Conservation (phyloP, 768 basidiomycete genomes). For the Russula compacta region DNA sequence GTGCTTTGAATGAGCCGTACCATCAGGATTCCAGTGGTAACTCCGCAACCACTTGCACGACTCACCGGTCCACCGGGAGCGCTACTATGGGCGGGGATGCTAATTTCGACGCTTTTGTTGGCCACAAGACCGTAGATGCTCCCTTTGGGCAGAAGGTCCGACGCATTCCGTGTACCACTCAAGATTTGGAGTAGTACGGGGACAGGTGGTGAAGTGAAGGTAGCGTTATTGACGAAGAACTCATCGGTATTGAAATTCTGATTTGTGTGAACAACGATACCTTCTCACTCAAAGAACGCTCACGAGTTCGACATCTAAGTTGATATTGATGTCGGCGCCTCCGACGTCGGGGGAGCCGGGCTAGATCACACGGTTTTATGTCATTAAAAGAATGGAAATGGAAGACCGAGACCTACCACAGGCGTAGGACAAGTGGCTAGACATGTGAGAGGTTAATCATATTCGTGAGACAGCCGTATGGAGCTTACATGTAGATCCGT, state of each 20-base stretch:
- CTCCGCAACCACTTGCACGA: background rate
- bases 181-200: constrained; percentile 13
- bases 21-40: background rate
- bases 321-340: constrained; percentile 8
- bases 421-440: background rate
- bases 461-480: background rate
- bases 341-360: constrained; percentile 1
- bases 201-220: background rate
- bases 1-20: background rate
- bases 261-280: background rate
- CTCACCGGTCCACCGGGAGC: constrained; percentile 4
- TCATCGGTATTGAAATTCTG: background rate
- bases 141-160: background rate
- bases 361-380: background rate
- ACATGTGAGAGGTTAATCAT: constrained; percentile 1
- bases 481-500: constrained; percentile 9
- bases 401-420: constrained; percentile 4
- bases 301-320: background rate
- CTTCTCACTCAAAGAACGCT: constrained; percentile 1
- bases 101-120: background rate
- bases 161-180: background rate
- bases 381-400: background rate
- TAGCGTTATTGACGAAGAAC: background rate
- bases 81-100: background rate
- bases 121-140: background rate